A percentile compares a stretch with the other conserved stretches of the same genome.
phyloP scores from a whole-genome alignment of 2,329 filamentous ascomycete species.

The Aspergillus novofumigatus region DNA sequence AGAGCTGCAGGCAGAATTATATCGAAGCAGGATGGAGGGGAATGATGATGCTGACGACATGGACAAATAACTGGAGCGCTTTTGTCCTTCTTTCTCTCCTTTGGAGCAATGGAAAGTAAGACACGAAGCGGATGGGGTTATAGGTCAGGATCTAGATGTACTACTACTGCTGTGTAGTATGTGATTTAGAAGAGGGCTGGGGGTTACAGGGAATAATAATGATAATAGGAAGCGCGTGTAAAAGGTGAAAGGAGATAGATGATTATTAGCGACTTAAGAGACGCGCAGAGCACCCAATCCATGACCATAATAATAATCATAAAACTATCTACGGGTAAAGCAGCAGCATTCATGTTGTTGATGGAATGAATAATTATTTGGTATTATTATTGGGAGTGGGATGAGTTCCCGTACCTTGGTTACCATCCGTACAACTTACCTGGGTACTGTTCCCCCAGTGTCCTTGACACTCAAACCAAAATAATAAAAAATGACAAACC shows the following conservation, averaged over 20 bases:
- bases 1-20: neutral
- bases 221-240: neutral
- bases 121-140: slow-evolving; percentile 2
- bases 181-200: neutral
- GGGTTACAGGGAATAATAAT: neutral
- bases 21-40: slow-evolving; percentile 9
- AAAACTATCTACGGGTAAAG: neutral
- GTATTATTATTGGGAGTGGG: neutral
- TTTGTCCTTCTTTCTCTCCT: neutral
- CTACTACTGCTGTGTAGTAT: neutral
- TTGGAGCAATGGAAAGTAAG: neutral
- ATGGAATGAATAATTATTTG: no score
- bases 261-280: neutral
- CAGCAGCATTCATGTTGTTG: neutral
- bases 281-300: neutral
- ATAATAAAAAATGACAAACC: neutral
- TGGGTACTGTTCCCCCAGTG: neutral
- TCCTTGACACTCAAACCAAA: neutral
- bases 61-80: slow-evolving; percentile 4
- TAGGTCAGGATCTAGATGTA: neutral
- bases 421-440: neutral
- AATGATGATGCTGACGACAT: slow-evolving; percentile 13
- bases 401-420: neutral
- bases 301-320: slow-evolving; percentile 2
- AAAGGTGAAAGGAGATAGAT: neutral